Base-by-base conservation (phyloP, 805 yeast species). In the Lipomyces yamanashiensis region DNA sequence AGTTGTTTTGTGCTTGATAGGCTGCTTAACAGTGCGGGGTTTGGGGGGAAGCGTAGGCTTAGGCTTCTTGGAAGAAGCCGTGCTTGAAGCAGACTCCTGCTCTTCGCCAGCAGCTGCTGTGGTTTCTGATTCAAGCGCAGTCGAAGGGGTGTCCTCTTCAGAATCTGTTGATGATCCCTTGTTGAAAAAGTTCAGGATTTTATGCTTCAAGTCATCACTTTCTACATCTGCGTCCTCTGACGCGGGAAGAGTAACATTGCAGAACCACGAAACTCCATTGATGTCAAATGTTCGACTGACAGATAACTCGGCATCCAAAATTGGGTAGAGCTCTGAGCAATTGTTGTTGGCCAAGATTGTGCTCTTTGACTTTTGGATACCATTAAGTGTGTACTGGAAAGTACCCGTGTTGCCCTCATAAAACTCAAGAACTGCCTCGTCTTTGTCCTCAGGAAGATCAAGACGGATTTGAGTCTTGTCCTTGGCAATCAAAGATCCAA, bases 401-500 rank as follows among this genome's bases (percentile, higher is more conserved):
- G 62, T 19, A 21, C 23, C 44, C 37, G 40, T 15, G 39, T 41
- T 50, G 63, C 49, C 58, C 40, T 65, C 68, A 12, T 48, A 45
- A 40, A 65, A 63, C 41, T 47, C 59, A 45, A 62, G 23, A 12
- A 52, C 39, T 15, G 67, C 63, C 6, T 36, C 48, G 15, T 55
- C 58, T 15, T 34, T 44, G 23, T 58, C 65, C 3, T 45, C 59
- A 12, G 67, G 58, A 17, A 55, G 7, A 21, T 37, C 49, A 21
- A 61, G 44, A 9, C 40, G 34, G 12, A 55, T 15, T 19, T 17
- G 23, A 33, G 57, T 47, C 44, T 44, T 45, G 39, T 59, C 47
- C 17, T 73, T 71, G 2, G 75, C 79, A 50, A 81, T 77, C 1
- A 66, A 54, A 0, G 85, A 71, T 0, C 88, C 87, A 44, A 70